Base-by-base conservation (phyloP, 1,139 yeast genomes). In the Suhomyces yuchorum region DNA sequence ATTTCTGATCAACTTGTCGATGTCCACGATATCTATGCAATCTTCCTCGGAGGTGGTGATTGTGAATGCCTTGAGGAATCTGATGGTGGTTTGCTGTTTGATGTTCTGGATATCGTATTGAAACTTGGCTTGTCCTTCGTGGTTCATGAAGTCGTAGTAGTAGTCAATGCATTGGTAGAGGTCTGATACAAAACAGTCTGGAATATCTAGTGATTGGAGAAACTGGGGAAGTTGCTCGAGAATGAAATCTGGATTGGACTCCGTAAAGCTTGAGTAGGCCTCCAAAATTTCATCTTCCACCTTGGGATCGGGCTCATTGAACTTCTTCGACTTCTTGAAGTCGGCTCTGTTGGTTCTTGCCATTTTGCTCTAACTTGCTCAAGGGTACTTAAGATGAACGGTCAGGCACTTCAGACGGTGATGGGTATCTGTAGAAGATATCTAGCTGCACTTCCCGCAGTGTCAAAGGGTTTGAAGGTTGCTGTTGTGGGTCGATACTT, bases 1-100 rank as follows among this genome's bases (percentile, higher is more conserved):
- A 44, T 68, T 61, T 22, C 49, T 42, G 9, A 73, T 58, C 22
- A 75, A 59, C 54, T 75, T 75, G 48, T 75, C 79, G 30, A 75
- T 62, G 53, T 75, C 80, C 4, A 75, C 60, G 1, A 75, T 64
- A 51, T 75, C 80, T 4, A 74, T 58, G 1, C 59, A 48, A 9
- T 56, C 55, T 7, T 48, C 50, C 2, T 57, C 47, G 3, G 53
- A 44, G 3, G 60, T 46, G 9, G 72, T 62, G 22, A 74, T 61
- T 2, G 78, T 73, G 46, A 62, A 66, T 6, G 67, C 60, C 40
- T 54, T 53, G 12, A 74, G 55, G 46, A 75, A 56, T 43, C 63
- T 67, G 19, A 65, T 49, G 0, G 68, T 61, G 3, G 65, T 70
- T 28, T 56, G 56, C 35, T 66, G 67, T 43, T 65, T 61, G 33